These are phyloP conservation scores for Coemansia sp. DNA, from an alignment of 192 early-diverging fungal species.

Conservation along the genomic window DNA sequence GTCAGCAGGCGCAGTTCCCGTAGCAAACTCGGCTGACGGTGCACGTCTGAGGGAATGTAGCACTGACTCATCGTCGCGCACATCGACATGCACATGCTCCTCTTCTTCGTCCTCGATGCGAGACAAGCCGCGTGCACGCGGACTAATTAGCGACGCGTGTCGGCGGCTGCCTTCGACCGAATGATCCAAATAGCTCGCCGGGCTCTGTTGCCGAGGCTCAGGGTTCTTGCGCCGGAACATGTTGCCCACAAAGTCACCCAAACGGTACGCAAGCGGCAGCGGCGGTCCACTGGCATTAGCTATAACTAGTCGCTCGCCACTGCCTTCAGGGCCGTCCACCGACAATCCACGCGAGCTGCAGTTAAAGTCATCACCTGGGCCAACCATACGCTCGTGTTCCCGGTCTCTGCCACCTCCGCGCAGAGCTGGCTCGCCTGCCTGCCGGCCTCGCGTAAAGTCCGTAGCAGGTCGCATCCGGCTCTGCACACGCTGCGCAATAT, in stretches of 20 bases:
- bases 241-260: slow-evolving; percentile 26
- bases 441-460: slow-evolving; percentile 1
- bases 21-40: slow-evolving; percentile 6
- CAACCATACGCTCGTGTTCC: slow-evolving; percentile 8
- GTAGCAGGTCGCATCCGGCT: slow-evolving; percentile 4
- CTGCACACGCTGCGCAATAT: slow-evolving; percentile 36
- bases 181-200: slow-evolving; percentile 22
- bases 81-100: slow-evolving; percentile 9
- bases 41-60: slow-evolving; percentile 26
- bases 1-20: background rate
- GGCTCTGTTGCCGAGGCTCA: slow-evolving; percentile 11
- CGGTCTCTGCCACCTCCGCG: slow-evolving; percentile 26
- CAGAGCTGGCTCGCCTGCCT: slow-evolving; percentile 24
- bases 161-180: slow-evolving; percentile 13
- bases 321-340: slow-evolving; percentile 34
- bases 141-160: slow-evolving; percentile 16
- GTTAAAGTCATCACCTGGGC: slow-evolving; percentile 17
- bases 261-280: slow-evolving; percentile 24
- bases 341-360: slow-evolving; percentile 17
- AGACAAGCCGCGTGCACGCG: slow-evolving; percentile 22
- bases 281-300: slow-evolving; percentile 1
- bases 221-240: slow-evolving; percentile 7
- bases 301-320: slow-evolving; percentile 25
- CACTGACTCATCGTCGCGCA: slow-evolving; percentile 8
- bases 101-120: slow-evolving; percentile 17